Conservation (phyloP, 2,329 filamentous ascomycete genomes). For the Monilinia polystroma region DNA sequence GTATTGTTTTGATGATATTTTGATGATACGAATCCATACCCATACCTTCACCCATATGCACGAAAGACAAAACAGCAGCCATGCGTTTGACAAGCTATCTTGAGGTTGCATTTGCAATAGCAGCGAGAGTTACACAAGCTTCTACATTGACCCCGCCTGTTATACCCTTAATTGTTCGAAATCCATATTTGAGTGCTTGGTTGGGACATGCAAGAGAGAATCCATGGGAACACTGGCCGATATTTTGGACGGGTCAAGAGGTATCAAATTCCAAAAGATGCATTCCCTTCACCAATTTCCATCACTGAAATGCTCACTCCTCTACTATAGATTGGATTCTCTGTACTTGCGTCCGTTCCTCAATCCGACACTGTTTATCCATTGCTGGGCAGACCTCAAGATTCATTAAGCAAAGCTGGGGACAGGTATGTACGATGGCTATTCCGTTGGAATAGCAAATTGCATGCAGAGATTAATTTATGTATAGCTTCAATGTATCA, state of each 20-base stretch:
- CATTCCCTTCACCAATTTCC: neutral
- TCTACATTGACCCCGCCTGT: conserved; percentile 57
- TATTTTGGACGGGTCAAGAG: conserved; percentile 75
- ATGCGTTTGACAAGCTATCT: conserved; percentile 39
- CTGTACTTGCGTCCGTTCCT: conserved; percentile 61
- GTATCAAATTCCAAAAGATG: conserved; percentile 39
- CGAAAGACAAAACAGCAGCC: neutral
- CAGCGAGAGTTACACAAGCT: conserved; percentile 42
- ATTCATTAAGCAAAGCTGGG: conserved; percentile 50
- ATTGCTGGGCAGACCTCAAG: conserved; percentile 63
- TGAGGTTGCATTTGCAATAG: conserved; percentile 35
- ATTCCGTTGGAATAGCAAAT: neutral
- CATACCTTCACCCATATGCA: neutral
- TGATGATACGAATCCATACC: conserved; percentile 1
- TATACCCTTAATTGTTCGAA: conserved; percentile 57
- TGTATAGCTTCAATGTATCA: conserved; percentile 53
- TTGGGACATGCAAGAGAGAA: conserved; percentile 65
- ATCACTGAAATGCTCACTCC: conserved; percentile 15
- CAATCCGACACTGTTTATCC: conserved; percentile 61
- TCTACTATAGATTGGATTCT: conserved; percentile 54
- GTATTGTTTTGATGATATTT: neutral
- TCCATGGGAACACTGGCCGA: conserved; percentile 84
- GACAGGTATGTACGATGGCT: conserved; percentile 37
- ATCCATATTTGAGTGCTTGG: conserved; percentile 61
- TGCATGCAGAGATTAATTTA: conserved; percentile 11